Percentiles rank a stretch among this genome's conserved stretches.
phyloP scores from a whole-genome alignment of 345 rosid species.

The Populus tremula region DNA sequence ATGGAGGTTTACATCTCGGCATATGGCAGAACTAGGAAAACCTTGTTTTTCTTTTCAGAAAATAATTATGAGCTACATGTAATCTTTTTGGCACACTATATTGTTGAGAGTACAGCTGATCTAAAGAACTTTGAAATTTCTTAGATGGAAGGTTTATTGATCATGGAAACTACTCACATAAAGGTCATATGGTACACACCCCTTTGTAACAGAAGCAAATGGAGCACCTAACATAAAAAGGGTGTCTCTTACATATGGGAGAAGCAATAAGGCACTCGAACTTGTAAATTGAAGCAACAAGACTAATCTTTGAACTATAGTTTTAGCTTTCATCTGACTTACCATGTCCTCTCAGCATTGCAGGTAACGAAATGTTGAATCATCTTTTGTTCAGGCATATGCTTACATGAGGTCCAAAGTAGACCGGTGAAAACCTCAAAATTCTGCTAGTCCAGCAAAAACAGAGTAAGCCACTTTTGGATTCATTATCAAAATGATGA shows the following conservation, averaged over 20 bases:
- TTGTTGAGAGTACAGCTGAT: not conserved
- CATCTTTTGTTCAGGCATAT: conserved; percentile 2
- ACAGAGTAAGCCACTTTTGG: conserved; percentile 6
- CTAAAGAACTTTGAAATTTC: not conserved
- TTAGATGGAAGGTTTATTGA: not conserved
- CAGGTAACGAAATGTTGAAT: not conserved
- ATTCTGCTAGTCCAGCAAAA: conserved; percentile 10
- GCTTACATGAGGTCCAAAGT: not conserved
- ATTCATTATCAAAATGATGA: not conserved
- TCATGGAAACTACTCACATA: not conserved
- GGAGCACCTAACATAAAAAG: not conserved
- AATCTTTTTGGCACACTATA: not conserved
- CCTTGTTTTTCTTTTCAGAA: not conserved
- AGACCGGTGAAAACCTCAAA: not conserved
- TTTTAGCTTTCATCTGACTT: not conserved
- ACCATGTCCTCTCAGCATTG: not conserved
- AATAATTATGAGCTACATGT: not conserved
- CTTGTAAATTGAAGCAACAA: not conserved
- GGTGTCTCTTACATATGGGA: not conserved
- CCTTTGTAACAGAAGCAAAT: not conserved
- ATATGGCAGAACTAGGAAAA: not conserved
- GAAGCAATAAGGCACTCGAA: not conserved
- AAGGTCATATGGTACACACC: not conserved
- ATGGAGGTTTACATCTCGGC: not conserved
- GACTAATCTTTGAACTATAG: not conserved